Base-by-base conservation (phyloP, 2,329 filamentous ascomycete genomes). In the Setomelanomma holmii region DNA sequence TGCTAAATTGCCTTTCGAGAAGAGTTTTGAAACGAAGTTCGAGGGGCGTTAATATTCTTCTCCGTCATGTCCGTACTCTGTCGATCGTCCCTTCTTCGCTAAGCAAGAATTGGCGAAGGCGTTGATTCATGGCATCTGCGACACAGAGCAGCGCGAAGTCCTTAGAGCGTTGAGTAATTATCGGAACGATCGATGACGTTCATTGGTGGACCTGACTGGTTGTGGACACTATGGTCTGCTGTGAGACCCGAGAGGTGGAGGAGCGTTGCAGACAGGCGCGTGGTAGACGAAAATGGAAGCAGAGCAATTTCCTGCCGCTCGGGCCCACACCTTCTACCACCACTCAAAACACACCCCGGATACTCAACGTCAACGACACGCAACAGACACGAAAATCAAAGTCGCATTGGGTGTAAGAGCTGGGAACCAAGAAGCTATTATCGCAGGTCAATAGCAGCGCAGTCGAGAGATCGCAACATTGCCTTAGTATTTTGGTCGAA, bases 281-380 rank as follows among this genome's bases (percentile, higher is more conserved):
- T 51, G 39, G 46, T 44, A 27, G 49, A 45, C 49, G 22, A 51
- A 53, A 46, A 44, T 51, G 48, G 45, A 44, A 51, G 47, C 22
- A 23, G 39, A 43, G 30, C 41, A 48, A 58, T 58, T 51, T 54
- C 40, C 53, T 8, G 42, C 22, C 55, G 51, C 58, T 52, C 45
- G 50, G 46, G 14, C 12, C 44, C 22, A 35, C 23, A 39, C 22
- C 20, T 39, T 19, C 40, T 22, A 24, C 27, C 40, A 41, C 42
- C 20, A 45, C 42, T 24, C 27, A 41, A 41, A 36, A 53, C 44
- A 48, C 23, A 40, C 48, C 53, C 39, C 21, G 30, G 23, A 27
- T 30, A 34, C 42, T 19, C n/a, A 40, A 20, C 24, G 20, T n/a
- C 40, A 22, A n/a, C 38, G 34, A 19, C 34, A 8, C 19, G 22